A percentile compares a stretch with the other conserved stretches of the same genome.
phyloP scores from a whole-genome alignment of 495 filamentous ascomycete species.

The Lasiosphaeria ovina region DNA sequence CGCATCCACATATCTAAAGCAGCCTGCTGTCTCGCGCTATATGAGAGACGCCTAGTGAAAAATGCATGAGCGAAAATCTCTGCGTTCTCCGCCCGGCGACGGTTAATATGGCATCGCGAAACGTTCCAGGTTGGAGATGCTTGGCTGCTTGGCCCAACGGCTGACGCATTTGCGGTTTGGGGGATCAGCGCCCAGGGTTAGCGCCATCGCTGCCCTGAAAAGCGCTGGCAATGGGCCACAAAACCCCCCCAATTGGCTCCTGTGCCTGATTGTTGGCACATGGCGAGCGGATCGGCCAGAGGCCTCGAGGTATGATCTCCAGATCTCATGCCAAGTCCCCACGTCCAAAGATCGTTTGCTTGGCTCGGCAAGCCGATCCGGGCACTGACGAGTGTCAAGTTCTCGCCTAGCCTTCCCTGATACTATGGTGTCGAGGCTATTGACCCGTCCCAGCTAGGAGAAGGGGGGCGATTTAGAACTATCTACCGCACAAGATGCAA shows the following conservation, averaged over 20 bases:
- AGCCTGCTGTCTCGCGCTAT: too few relatives aligned
- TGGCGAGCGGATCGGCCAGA: neutral
- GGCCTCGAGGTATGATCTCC: slow-evolving; percentile 11
- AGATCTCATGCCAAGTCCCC: slow-evolving; percentile 18
- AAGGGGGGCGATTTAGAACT: neutral
- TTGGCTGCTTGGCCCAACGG: slow-evolving; percentile 19
- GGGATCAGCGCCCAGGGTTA: slow-evolving; percentile 14
- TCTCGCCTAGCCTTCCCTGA: slow-evolving; percentile 12
- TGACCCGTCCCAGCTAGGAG: neutral
- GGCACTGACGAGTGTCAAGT: slow-evolving; percentile 13
- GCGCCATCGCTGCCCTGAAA: neutral
- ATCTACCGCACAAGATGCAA: too few relatives aligned
- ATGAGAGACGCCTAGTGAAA: neutral
- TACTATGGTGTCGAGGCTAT: neutral
- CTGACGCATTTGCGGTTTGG: slow-evolving; percentile 20
- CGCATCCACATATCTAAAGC: too few relatives aligned
- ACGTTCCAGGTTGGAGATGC: slow-evolving; percentile 21
- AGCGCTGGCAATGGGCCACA: neutral
- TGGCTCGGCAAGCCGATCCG: slow-evolving; percentile 6
- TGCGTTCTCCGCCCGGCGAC: neutral
- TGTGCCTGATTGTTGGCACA: neutral
- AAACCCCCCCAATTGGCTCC: neutral
- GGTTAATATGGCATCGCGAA: slow-evolving; percentile 11
- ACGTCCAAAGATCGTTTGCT: slow-evolving; percentile 6
- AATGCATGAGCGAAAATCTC: neutral